Evolutionary conservation across 306 rosid genomes (phyloP), one percentile per base, ranked within the genome.

Genomic region (Prinsepia uniflora): DNA sequence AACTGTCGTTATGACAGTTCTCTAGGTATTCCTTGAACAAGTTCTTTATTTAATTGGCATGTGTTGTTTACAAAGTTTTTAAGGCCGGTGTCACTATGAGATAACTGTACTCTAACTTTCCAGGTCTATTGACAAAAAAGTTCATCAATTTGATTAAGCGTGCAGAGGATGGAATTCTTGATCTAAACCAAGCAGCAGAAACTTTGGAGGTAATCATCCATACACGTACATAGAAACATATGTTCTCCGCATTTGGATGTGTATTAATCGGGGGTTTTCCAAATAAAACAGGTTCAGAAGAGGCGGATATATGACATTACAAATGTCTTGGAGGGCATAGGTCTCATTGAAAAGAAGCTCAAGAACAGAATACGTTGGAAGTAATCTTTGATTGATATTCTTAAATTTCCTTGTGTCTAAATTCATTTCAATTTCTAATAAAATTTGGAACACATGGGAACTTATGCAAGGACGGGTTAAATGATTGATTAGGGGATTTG

Each of bases 281-380:
- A 64, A 65, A 68, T 76, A 65, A 49, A 58, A 61, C 84, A 95
- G 99, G 99, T 95, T 72, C 97, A 95, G 76, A 95, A 95, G 87
- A 91, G 99, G 79, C 88, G 99, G 76, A 95, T 95, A 81, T 95
- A 95, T 79, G 99, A 95, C 84, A 95, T 95, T 67, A 95, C 99
- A 67, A 95, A 95, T 77, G 99, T 95, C 74, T 76, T 95, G 87
- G 99, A 95, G 86, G 99, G 99, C 84, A 86, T 95, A 79, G 99
- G 96, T 73, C 99, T 95, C 77, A 95, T 95, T 18, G 99, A 95
- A 87, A 95, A 95, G 87, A 95, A 87, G 75, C 84, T 91, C 63
- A 95, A 95, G 81, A 95, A 95, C 84, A 89, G 88, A 73, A 91
- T 95, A 76, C 96, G 81, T 70, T 95, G 99, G 97, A 95, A 91